A percentile compares a stretch with the other conserved stretches of the same genome.
These are phyloP conservation scores for Striga hermonthica DNA, from an alignment of 305 asterid genomes.

Conservation along the genomic window DNA sequence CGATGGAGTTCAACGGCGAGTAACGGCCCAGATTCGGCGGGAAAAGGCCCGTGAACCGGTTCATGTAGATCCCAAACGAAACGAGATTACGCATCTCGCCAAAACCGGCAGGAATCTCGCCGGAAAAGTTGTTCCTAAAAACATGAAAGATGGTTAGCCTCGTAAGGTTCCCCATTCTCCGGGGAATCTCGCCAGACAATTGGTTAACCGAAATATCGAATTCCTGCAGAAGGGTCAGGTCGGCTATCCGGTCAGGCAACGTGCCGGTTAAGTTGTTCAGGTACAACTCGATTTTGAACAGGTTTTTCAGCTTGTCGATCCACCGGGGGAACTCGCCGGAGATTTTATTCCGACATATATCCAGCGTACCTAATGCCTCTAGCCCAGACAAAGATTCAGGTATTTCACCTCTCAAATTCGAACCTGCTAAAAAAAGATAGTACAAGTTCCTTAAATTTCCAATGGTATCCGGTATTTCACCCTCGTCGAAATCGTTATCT, in stretches of 20 bases:
- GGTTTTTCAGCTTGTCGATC: constrained; percentile 51
- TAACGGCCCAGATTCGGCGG: constrained; percentile 77
- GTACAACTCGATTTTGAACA: constrained; percentile 76
- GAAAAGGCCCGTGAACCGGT: constrained; percentile 66
- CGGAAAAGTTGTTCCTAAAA: constrained; percentile 68
- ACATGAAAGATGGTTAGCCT: constrained; percentile 66
- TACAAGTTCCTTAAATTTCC: constrained; percentile 68
- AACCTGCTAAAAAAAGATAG: constrained; percentile 65
- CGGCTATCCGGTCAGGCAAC: constrained; percentile 62
- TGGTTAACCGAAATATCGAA: constrained; percentile 70
- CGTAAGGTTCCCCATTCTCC: constrained; percentile 55
- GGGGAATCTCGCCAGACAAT: constrained; percentile 66
- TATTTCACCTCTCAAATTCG: constrained; percentile 64
- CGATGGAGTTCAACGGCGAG: constrained; percentile 64
- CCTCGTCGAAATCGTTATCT: constrained; percentile 56
- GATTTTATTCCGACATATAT: constrained; percentile 62
- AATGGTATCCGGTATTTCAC: constrained; percentile 57
- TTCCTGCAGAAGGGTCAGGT: constrained; percentile 64
- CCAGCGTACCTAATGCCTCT: constrained; percentile 68
- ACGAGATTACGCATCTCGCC: constrained; percentile 74
- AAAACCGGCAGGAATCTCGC: constrained; percentile 70
- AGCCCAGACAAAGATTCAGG: constrained; percentile 67
- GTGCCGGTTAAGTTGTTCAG: constrained; percentile 70
- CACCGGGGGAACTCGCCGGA: constrained; percentile 61
- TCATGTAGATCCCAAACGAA: constrained; percentile 56